A percentile compares a stretch with the other conserved stretches of the same genome.
Conservation (phyloP, 306 rosid genomes). For the Cucumis hystrix region DNA sequence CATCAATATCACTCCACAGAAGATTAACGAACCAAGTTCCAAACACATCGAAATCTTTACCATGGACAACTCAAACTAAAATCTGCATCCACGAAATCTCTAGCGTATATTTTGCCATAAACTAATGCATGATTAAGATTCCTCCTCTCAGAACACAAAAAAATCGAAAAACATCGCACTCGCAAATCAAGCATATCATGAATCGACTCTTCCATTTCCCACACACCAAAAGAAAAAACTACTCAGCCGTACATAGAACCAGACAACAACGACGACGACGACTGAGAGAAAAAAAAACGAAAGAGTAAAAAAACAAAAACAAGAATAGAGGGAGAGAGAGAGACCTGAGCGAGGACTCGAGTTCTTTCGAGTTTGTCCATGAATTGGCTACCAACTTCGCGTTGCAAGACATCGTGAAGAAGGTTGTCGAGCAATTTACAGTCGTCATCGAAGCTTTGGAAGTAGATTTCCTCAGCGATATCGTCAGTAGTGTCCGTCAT, state of each 20-base stretch:
- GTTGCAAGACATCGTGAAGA: slow-evolving; percentile 66
- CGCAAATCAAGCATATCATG: not conserved
- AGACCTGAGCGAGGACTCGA: slow-evolving; percentile 77
- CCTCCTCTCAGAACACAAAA: not conserved
- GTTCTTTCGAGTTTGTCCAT: slow-evolving; percentile 58
- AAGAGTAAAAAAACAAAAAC: not conserved
- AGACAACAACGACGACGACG: not conserved
- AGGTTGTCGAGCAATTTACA: slow-evolving; percentile 69
- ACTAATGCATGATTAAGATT: not conserved
- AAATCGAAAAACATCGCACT: not conserved
- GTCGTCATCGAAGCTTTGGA: slow-evolving; percentile 81
- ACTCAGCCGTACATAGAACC: not conserved
- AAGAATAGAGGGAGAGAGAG: not conserved
- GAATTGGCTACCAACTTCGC: slow-evolving; percentile 51
- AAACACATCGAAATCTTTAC: not conserved
- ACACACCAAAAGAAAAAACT: not conserved
- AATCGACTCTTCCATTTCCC: not conserved
- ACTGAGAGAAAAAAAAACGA: not conserved
- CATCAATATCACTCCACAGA: not conserved
- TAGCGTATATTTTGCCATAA: not conserved
- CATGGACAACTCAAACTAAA: not conserved
- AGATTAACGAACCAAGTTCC: not conserved
- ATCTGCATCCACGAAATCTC: not conserved
- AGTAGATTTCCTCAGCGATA: slow-evolving; percentile 84
- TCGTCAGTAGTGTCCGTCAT: slow-evolving; percentile 96